Evolutionary conservation across 2,329 filamentous ascomycete genomes (phyloP).

Genomic region (Colletotrichum graminicola): DNA sequence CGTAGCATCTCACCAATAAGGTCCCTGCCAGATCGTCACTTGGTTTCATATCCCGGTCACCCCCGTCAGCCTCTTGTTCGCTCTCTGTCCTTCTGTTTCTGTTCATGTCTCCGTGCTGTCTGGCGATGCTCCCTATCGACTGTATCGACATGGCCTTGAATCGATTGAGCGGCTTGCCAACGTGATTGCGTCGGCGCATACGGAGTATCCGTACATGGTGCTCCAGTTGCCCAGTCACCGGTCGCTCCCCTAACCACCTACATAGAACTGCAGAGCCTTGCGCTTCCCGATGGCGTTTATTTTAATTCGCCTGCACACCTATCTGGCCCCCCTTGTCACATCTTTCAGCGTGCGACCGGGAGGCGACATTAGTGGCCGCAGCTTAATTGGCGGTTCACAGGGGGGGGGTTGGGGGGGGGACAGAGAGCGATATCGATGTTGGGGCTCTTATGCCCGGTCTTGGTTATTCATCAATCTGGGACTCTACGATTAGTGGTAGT

Average conservation of each 20-base stretch:
- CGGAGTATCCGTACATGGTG: no score
- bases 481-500: no score
- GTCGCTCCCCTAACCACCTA: not conserved
- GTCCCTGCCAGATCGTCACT: not conserved
- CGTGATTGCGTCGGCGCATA: not conserved
- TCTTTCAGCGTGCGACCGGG: constrained; percentile 9
- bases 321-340: not conserved
- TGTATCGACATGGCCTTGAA: not conserved
- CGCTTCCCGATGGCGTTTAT: not conserved
- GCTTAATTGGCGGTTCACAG: constrained; percentile 29
- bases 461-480: not conserved
- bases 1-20: constrained; percentile 9
- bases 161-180: not conserved
- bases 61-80: not conserved
- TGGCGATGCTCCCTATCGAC: not conserved
- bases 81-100: not conserved
- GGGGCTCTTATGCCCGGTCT: not conserved
- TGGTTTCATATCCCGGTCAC: constrained; percentile 10
- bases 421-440: constrained; percentile 6
- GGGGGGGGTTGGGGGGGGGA: constrained; percentile 19
- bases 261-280: not conserved
- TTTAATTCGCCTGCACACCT: not conserved
- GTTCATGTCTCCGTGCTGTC: not conserved
- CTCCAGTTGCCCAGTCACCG: not conserved
- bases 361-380: constrained; percentile 22